phyloP scores from a whole-genome alignment of 148 eudicot species.

The Vaccinium macrocarpon region DNA sequence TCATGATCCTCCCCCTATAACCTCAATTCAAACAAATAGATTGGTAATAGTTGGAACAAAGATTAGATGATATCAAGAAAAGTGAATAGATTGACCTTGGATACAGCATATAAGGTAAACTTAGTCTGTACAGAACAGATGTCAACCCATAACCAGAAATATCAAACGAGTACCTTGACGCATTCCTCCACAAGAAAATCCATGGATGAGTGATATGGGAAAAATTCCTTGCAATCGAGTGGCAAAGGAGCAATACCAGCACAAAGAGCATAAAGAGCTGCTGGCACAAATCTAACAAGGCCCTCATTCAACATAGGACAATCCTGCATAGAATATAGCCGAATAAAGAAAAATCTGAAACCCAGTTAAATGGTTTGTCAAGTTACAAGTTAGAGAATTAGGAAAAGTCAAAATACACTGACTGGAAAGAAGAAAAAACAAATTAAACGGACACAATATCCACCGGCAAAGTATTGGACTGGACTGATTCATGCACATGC shows the following conservation, averaged over 20 bases:
- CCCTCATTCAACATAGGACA: slow-evolving; percentile 50
- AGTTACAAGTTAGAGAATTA: not conserved
- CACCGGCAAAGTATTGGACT: not conserved
- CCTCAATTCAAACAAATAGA: not conserved
- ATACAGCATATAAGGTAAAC: slow-evolving; percentile 16
- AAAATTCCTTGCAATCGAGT: slow-evolving; percentile 28
- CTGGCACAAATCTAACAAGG: slow-evolving; percentile 58
- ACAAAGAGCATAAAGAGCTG: slow-evolving; percentile 73
- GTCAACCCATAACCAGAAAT: not conserved
- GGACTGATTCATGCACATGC: not conserved
- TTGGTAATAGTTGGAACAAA: not conserved
- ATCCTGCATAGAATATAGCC: slow-evolving; percentile 42
- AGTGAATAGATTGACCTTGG: not conserved
- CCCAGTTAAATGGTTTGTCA: not conserved
- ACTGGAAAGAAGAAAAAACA: not conserved
- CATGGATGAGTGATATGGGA: slow-evolving; percentile 25
- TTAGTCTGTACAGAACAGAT: not conserved
- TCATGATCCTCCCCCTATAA: slow-evolving; percentile 56
- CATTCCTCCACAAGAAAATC: slow-evolving; percentile 36
- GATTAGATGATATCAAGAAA: not conserved
- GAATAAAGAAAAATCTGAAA: not conserved
- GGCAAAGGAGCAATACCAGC: slow-evolving; percentile 56
- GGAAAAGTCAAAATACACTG: not conserved
- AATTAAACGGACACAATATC: not conserved
- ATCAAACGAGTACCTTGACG: slow-evolving; percentile 33